Evolutionary conservation across 345 rosid genomes (phyloP).

Genomic region (Aethionema arabicum): DNA sequence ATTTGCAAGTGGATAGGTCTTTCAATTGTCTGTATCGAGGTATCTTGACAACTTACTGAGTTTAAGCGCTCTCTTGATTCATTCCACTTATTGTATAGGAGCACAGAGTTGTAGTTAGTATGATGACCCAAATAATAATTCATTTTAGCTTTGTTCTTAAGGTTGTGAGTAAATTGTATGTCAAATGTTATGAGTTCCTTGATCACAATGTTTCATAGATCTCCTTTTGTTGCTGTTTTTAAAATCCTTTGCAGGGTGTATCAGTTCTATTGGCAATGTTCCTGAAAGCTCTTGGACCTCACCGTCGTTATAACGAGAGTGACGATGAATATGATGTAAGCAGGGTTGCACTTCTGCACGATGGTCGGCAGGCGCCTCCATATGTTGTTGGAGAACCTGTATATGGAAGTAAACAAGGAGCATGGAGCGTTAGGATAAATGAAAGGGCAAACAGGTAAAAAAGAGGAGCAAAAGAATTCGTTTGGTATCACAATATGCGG

Average conservation of each 20-base stretch:
- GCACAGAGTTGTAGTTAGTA: not conserved
- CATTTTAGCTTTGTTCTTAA: too few relatives aligned
- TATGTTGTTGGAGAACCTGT: constrained; percentile 69
- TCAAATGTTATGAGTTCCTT: not conserved
- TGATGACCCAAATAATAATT: not conserved
- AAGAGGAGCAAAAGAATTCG: constrained; percentile 1
- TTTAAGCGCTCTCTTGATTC: not conserved
- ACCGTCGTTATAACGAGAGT: constrained; percentile 62
- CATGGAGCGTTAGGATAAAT: constrained; percentile 53
- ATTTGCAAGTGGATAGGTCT: constrained; percentile 90
- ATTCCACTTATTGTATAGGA: not conserved
- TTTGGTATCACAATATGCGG: not conserved
- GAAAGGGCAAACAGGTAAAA: constrained; percentile 45
- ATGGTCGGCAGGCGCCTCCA: constrained; percentile 52
- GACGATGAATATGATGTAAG: constrained; percentile 66
- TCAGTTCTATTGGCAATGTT: constrained; percentile 61
- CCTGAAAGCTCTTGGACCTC: constrained; percentile 77
- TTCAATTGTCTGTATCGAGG: constrained; percentile 69
- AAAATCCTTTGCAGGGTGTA: constrained; percentile 48
- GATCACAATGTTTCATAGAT: not conserved
- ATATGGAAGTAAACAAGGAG: constrained; percentile 50
- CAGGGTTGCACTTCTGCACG: constrained; percentile 62
- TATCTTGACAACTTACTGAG: constrained; percentile 17
- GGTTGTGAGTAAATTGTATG: too few relatives aligned
- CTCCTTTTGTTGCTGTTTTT: constrained; percentile 1